These are phyloP conservation scores for Colletotrichum lindemuthianum DNA, from an alignment of 2,329 filamentous ascomycete species.

Conservation along the genomic window DNA sequence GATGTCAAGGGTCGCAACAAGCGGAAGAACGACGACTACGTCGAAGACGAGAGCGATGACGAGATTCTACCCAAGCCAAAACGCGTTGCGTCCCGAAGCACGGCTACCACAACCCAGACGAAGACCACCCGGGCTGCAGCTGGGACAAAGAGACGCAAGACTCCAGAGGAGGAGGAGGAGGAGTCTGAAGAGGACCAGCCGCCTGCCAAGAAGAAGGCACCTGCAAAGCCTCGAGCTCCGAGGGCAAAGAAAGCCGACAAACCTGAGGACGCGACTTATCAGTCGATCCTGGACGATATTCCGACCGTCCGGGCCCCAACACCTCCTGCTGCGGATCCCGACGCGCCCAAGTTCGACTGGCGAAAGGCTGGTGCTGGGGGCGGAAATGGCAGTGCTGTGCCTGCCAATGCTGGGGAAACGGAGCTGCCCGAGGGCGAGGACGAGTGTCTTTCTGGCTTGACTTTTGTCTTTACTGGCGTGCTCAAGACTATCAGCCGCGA, in stretches of 20 bases:
- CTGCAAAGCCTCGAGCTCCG: constrained; percentile 67
- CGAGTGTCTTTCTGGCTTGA: constrained; percentile 88
- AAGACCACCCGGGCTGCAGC: constrained; percentile 46
- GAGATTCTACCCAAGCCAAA: constrained; percentile 71
- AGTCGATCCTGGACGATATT: constrained; percentile 89
- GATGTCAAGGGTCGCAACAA: constrained; percentile 73
- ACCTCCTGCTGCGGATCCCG: constrained; percentile 77
- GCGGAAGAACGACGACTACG: constrained; percentile 78
- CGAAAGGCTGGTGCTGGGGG: constrained; percentile 67
- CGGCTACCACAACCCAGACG: constrained; percentile 11
- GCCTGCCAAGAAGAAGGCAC: constrained; percentile 68
- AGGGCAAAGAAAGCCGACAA: constrained; percentile 72
- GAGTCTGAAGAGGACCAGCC: constrained; percentile 67
- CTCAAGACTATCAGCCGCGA: constrained; percentile 83
- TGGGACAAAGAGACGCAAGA: constrained; percentile 66
- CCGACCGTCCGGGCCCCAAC: constrained; percentile 84
- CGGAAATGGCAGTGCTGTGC: constrained; percentile 68
- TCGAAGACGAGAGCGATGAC: constrained; percentile 79
- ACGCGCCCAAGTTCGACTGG: constrained; percentile 81
- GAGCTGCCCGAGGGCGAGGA: constrained; percentile 86
- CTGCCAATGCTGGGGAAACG: constrained; percentile 69
- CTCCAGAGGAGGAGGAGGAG: constrained; percentile 63
- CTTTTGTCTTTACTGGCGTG: constrained; percentile 95
- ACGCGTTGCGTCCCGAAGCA: constrained; percentile 56
- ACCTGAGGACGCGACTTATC: constrained; percentile 75